Conservation (phyloP, 2,329 filamentous ascomycete genomes). For the Alternaria triticina region DNA sequence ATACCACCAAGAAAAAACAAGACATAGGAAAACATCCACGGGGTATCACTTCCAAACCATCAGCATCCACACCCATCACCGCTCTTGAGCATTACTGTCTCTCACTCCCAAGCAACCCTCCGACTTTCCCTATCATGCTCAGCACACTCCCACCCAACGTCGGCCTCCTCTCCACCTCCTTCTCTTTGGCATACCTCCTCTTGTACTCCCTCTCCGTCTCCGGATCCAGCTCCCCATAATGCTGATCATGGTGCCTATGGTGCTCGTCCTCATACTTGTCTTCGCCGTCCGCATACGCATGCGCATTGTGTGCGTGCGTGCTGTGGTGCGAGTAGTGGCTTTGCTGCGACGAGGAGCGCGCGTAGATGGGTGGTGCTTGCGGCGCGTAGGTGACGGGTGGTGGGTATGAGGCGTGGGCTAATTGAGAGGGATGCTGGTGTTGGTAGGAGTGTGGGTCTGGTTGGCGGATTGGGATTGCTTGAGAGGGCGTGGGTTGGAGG, state of each 20-base stretch:
- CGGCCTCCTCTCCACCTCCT: slow-evolving; percentile 30
- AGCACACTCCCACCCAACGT: slow-evolving; percentile 37
- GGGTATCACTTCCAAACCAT: background rate
- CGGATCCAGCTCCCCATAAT: slow-evolving; percentile 17
- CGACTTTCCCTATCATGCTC: slow-evolving; percentile 21
- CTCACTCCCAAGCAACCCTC: slow-evolving; percentile 12
- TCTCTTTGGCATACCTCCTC: slow-evolving; percentile 20
- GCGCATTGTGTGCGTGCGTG: slow-evolving; percentile 8
- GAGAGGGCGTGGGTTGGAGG: background rate
- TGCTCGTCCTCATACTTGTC: slow-evolving; percentile 5
- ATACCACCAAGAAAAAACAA: background rate
- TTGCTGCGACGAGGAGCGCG: slow-evolving; percentile 9
- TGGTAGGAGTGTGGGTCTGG: background rate
- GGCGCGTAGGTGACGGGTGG: slow-evolving; percentile 7
- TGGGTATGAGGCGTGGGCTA: background rate
- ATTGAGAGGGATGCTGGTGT: background rate
- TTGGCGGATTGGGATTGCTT: slow-evolving; percentile 9
- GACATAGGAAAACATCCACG: background rate
- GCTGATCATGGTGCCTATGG: background rate
- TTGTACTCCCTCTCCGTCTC: slow-evolving; percentile 23
- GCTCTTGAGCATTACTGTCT: background rate
- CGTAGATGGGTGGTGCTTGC: background rate
- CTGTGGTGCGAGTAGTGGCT: slow-evolving; percentile 3
- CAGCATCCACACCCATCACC: background rate
- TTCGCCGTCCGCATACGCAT: slow-evolving; percentile 11